Base-by-base conservation (phyloP, 2,329 filamentous ascomycete genomes). In the Diaporthe sp. region DNA sequence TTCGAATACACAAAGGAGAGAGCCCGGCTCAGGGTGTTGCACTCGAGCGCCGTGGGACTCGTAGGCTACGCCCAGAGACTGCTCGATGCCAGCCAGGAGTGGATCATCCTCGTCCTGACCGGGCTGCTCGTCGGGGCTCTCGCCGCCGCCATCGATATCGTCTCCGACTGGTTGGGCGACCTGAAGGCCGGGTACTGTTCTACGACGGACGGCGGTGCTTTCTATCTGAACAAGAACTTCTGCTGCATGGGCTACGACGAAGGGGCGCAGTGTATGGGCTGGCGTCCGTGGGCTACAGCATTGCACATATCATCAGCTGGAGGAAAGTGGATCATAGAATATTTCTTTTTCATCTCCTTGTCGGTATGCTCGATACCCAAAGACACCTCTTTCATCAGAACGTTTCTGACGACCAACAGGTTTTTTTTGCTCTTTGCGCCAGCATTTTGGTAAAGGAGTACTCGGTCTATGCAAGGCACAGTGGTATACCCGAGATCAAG, bases 1-100 rank as follows among this genome's bases (percentile, higher is more conserved):
- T 98, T 98, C 81, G 97, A 99, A 84, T 98, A 98, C 82, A 97
- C 94, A 71, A 98, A 98, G 84, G 97, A 99, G 86, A 92, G 97
- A 28, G 95, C 98, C 83, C 92, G 97, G 34, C 86, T 97, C 80
- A 91, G 95, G n/a, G 90, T 94, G 42, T 87, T 99, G 28, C 90
- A 92, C 73, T 91, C 93, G 0, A 91, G 90, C 80, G 90, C 92
- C 10, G 88, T 90, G 28, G 94, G 95, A 0, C 79, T 98, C 7
- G 76, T 96, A 28, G 95, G 95, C 17, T 92, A 95, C 80, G 80
- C 94, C 72, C 92, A 90, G 77, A 92, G 94, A 78, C 85, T 97
- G 34, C 87, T 95, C 22, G 97, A 99, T 83, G 92, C 93, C 6
- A 96, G 94, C 82, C 95, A 98, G 85, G 92, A 98, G 78, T 99